Percentiles rank a stretch among this genome's conserved stretches.
phyloP scores from a whole-genome alignment of 1,284 basidiomycete genomes.

The Rhodotorula sp. region DNA sequence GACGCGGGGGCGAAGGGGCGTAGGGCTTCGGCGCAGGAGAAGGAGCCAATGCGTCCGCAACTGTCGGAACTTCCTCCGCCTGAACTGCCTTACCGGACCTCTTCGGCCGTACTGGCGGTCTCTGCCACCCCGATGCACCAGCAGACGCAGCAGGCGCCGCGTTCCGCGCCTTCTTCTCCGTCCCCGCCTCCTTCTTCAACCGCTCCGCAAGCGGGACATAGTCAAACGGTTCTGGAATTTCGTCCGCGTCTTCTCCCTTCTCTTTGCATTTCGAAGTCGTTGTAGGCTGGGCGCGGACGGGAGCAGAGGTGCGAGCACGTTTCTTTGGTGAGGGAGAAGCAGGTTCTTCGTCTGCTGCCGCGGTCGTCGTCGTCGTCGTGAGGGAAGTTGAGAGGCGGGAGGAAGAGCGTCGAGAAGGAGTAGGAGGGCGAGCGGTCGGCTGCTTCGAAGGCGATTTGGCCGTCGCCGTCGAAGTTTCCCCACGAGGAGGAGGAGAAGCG shows the following conservation, averaged over 20 bases:
- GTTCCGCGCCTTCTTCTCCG: background rate
- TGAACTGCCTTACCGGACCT: no score
- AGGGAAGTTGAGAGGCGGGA: background rate
- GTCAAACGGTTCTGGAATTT: slow-evolving; percentile 12
- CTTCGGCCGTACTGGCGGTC: no score
- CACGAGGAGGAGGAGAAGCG: background rate
- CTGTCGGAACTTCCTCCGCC: no score
- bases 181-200: background rate
- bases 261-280: background rate
- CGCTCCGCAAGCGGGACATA: slow-evolving; percentile 10
- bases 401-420: background rate
- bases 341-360: no score
- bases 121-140: background rate
- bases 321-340: no score
- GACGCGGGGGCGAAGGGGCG: background rate
- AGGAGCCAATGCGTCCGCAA: background rate
- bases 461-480: background rate
- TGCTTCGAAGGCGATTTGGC: background rate
- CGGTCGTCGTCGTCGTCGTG: background rate
- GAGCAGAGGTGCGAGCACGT: no score
- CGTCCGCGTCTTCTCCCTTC: background rate
- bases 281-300: no score
- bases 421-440: background rate
- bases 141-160: background rate
- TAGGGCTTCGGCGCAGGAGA: background rate